A percentile compares a stretch with the other conserved stretches of the same genome.
phyloP scores from a whole-genome alignment of 192 early-diverging fungal species.

The Coemansia guatemalensis region DNA sequence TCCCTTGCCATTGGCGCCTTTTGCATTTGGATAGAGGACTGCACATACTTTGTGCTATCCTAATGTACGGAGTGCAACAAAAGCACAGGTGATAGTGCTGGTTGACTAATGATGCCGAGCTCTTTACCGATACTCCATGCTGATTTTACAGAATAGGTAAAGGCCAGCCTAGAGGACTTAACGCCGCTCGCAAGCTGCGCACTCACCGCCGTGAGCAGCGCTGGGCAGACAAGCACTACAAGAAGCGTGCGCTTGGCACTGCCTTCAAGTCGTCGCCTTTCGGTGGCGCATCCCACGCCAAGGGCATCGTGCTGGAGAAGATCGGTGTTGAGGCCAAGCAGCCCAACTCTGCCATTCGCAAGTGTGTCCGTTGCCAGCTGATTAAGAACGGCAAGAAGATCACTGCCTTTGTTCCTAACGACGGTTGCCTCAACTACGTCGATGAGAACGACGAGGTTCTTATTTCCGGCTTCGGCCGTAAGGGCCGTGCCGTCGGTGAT shows the following conservation, averaged over 20 bases:
- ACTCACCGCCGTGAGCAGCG: conserved; percentile 96
- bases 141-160: conserved; percentile 33
- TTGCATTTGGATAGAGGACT: too few species aligned
- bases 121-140: neutral
- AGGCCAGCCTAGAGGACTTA: conserved; percentile 96
- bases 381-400: conserved; percentile 99
- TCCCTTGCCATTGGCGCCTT: too few species aligned
- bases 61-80: too few species aligned
- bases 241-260: conserved; percentile 97
- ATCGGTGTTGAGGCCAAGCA: conserved; percentile 99
- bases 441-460: conserved; percentile 99
- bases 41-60: too few species aligned
- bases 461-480: conserved; percentile 99
- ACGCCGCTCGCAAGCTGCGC: conserved; percentile 98
- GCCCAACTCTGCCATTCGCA: conserved; percentile 99
- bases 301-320: conserved; percentile 99
- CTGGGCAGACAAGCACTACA: conserved; percentile 99
- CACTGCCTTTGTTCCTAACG: conserved; percentile 99
- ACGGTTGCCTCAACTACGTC: conserved; percentile 99
- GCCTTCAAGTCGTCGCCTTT: conserved; percentile 98
- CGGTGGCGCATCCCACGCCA: conserved; percentile 99
- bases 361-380: conserved; percentile 99
- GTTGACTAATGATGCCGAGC: too few species aligned
- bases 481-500: conserved; percentile 99
- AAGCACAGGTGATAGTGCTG: too few species aligned